Base-by-base conservation (phyloP, 139 green algal genomes). In the Chlamydomonas applanata region DNA sequence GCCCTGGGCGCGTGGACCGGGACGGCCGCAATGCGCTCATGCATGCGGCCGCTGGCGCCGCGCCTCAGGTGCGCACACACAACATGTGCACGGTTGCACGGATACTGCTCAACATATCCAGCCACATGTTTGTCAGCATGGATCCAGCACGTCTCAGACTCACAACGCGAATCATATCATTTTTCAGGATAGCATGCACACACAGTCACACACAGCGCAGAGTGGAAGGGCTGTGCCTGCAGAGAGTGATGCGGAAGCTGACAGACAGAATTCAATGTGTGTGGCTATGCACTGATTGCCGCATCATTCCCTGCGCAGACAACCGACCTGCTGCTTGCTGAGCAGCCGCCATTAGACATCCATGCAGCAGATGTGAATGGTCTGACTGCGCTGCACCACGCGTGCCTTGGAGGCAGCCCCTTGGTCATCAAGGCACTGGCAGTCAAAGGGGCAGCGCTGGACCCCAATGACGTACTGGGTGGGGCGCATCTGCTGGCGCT, bases 401-500 rank as follows among this genome's bases (percentile, higher is more conserved):
- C 71, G 11, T 78, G 71, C 44, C 46, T 74, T 30, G 69, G 73
- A 5, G 78, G 73, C 34, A 49, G 36, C 13, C 44, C 77, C 33
- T 56, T 66, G 45, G 56, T 66, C 1, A 13, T 75, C 0, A 40
- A 77, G 70, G 44, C 13, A 40, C 45, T 82, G n/a, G 20, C 54
- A 2, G 16, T 30, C 14, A 30, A 19, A 16, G 71, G 77, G 1
- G 19, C 29, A 30, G 22, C 36, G 13, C 33, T 71, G 72, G 32
- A 63, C 1, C 27, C 64, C 45, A 52, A 44, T 0, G 11, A 60
- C 16, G 79, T 62, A 14, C 68, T 73, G 30, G 22, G 2, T 1
- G 63, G 71, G 24, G 45, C 66, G 32, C 49, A 24, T n/a, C 66
- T 83, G 72, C 66, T 83, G 44, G n/a, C 56, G 45, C 71, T 83